Evolutionary conservation across 2,329 filamentous ascomycete genomes (phyloP), one percentile per base, ranked within the genome.

Genomic region (Neospermospora avenae): DNA sequence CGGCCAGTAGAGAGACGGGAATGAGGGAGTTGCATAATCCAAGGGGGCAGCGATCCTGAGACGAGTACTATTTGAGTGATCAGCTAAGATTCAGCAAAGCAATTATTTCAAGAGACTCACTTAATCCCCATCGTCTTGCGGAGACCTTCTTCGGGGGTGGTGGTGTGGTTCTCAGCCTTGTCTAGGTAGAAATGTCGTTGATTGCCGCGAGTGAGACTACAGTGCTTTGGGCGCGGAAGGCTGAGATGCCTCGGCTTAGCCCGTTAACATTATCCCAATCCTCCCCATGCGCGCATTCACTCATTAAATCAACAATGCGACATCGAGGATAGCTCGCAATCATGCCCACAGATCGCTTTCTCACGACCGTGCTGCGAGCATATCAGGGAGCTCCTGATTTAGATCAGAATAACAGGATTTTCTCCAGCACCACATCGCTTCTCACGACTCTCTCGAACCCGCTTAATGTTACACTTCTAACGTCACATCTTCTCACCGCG

Each of bases 1-100:
- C 2, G 86, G 85, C 80, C 85, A 84, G 75, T 90, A 90, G 35
- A 90, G 81, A 7, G 85, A 85, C 10, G 87, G 87, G 69, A 89
- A 90, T 8, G 77, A 69, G 10, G 87, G 87, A 7, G 81, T 80
- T 39, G 75, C 69, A 73, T 90, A 89, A 68, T 81, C 81, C 77
- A 70, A 59, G 44, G 72, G 72, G 6, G 68, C 70, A 13, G 65
- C 61, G 48, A 66, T 69, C 31, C 67, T 51, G 25, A 70, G 51
- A 8, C 65, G 67, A 25, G 66, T 48, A 41, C 71, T 71, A 45
- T 16, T 18, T 16, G n/a, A n/a, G 24, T 20, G 28, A 42, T 66
- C 41, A 63, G 51, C 51, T 52, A 62, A 53, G 28, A 35, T 54
- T 8, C 5, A 39, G 22, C 22, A 46, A 1, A 28, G 3, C 25